Conservation (phyloP, 768 basidiomycete species). For the Candolleomyces aberdarensis region DNA sequence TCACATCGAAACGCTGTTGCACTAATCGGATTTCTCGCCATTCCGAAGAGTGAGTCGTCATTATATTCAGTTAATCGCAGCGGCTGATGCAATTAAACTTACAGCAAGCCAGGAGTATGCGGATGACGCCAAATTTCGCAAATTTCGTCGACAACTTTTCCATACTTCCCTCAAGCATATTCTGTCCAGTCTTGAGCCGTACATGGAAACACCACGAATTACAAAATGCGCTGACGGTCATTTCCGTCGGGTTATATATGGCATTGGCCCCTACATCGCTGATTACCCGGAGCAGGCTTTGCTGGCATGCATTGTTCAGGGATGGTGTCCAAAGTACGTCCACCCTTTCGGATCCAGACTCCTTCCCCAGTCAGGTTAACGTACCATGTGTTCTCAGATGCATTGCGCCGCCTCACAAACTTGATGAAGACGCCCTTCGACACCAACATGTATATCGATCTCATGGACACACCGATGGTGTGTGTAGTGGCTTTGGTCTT, state of each 20-base stretch:
- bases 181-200: neutral
- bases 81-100: neutral
- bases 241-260: slow-evolving; percentile 19
- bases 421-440: no score
- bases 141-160: no score
- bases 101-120: neutral
- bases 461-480: no score
- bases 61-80: neutral
- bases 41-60: slow-evolving; percentile 29
- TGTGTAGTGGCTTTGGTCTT: no score
- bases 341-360: neutral
- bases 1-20: slow-evolving; percentile 28
- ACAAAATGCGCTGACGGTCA: slow-evolving; percentile 25
- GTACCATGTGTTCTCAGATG: no score
- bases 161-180: slow-evolving; percentile 3
- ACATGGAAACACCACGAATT: slow-evolving; percentile 3
- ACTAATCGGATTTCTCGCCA: slow-evolving; percentile 29
- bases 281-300: slow-evolving; percentile 27
- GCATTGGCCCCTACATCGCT: slow-evolving; percentile 25
- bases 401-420: no score
- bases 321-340: slow-evolving; percentile 25
- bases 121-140: slow-evolving; percentile 18
- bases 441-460: no score
- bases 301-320: no score
- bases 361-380: no score